These are phyloP conservation scores for Cyberlindnera euphorbiae DNA, from an alignment of 805 yeast genomes.

Conservation along the genomic window DNA sequence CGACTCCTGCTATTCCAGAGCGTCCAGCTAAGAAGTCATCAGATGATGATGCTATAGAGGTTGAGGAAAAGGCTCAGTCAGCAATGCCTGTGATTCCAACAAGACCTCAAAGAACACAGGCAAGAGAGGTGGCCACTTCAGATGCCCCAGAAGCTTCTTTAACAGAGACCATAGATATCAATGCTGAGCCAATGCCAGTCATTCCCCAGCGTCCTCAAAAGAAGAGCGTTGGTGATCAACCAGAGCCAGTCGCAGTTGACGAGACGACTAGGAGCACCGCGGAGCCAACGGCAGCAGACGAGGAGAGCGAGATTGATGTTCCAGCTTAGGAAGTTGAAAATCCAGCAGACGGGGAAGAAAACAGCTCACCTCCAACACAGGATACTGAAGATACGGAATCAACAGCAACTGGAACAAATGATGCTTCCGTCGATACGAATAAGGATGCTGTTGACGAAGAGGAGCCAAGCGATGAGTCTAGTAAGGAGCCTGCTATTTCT, in stretches of 20 bases:
- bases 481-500: too few species aligned
- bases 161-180: too few species aligned
- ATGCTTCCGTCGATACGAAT: too few species aligned
- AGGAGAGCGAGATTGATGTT: background rate
- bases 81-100: slow-evolving; percentile 9
- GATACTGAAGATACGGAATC: too few species aligned
- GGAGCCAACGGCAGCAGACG: background rate
- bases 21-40: slow-evolving; percentile 6
- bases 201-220: background rate
- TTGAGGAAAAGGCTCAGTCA: background rate
- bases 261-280: too few species aligned
- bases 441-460: too few species aligned
- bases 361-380: too few species aligned
- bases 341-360: too few species aligned
- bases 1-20: slow-evolving; percentile 11
- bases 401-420: too few species aligned
- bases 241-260: too few species aligned
- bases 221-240: background rate
- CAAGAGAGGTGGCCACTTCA: slow-evolving; percentile 5
- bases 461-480: too few species aligned
- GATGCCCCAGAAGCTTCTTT: slow-evolving; percentile 11
- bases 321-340: background rate
- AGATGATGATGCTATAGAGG: background rate
- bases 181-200: background rate
- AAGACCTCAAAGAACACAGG: slow-evolving; percentile 5